Conservation (phyloP, 2,329 filamentous ascomycete species). For the Paracoccidioides lutzii region DNA sequence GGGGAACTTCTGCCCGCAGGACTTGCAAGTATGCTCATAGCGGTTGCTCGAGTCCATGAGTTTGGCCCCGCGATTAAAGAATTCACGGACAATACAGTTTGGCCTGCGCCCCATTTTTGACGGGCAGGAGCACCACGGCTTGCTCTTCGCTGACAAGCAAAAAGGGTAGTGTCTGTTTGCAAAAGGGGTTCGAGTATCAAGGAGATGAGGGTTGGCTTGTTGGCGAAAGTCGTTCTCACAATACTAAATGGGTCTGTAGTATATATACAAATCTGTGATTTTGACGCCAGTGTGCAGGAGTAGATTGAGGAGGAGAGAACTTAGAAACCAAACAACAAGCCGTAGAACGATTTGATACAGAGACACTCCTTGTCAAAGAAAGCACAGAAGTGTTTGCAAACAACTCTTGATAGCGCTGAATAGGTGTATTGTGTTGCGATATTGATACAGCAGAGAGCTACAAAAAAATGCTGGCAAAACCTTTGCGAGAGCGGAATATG, state of each 20-base stretch:
- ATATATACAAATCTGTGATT: background rate
- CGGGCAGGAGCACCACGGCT: conserved; percentile 13
- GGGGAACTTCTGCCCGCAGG: conserved; percentile 76
- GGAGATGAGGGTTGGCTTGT: too few relatives aligned
- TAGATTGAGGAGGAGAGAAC: background rate
- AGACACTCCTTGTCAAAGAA: background rate
- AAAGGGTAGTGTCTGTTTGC: background rate
- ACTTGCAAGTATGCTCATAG: conserved; percentile 82
- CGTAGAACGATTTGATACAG: background rate
- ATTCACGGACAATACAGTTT: conserved; percentile 73
- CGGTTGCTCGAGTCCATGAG: conserved; percentile 81
- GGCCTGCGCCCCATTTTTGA: conserved; percentile 63
- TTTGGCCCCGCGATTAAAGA: conserved; percentile 77
- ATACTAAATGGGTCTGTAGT: background rate
- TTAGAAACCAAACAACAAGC: background rate
- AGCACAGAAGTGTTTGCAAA: background rate
- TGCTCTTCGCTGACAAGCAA: background rate
- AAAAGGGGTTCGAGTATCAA: background rate
- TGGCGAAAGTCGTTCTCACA: background rate
- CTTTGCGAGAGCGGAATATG: conserved; percentile 2
- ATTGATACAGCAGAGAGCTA: background rate
- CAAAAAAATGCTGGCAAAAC: conserved; percentile 4
- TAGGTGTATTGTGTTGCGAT: background rate
- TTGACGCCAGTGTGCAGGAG: background rate
- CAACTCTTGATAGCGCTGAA: background rate